phyloP scores from a whole-genome alignment of 768 basidiomycete genomes.

The Boletales sp. region DNA sequence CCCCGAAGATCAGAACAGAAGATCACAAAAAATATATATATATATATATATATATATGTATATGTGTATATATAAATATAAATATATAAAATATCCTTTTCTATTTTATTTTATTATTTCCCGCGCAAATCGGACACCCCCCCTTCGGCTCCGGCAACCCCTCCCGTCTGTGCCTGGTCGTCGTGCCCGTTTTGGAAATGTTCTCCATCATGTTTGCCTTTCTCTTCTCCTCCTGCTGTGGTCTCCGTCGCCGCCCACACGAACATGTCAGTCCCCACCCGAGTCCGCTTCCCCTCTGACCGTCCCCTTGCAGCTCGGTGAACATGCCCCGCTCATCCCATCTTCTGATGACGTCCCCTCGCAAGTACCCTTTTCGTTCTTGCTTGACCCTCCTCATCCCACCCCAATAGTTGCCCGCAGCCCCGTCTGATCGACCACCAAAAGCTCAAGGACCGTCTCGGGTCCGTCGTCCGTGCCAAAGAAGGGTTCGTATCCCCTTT shows the following conservation, averaged over 20 bases:
- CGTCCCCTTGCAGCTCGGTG: slow-evolving; percentile 9
- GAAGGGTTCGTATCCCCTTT: slow-evolving; percentile 45
- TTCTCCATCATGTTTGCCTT: slow-evolving; percentile 23
- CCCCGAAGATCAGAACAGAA: slow-evolving; percentile 34
- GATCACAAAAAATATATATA: slow-evolving; percentile 13
- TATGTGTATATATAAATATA: too few species aligned
- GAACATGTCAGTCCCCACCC: slow-evolving; percentile 11
- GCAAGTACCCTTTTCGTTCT: slow-evolving; percentile 10
- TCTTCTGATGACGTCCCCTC: slow-evolving; percentile 21
- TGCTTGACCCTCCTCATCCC: background rate
- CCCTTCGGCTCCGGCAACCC: slow-evolving; percentile 20
- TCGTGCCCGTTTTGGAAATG: slow-evolving; percentile 12
- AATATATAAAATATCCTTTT: background rate
- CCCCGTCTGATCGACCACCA: slow-evolving; percentile 44
- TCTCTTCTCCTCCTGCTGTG: slow-evolving; percentile 29
- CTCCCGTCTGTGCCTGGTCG: slow-evolving; percentile 28
- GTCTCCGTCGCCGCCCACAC: slow-evolving; percentile 19
- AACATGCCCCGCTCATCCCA: slow-evolving; percentile 30
- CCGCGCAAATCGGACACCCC: slow-evolving; percentile 28
- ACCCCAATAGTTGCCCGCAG: slow-evolving; percentile 15
- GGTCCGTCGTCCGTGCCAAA: slow-evolving; percentile 55
- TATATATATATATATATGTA: too few species aligned
- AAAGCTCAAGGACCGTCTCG: slow-evolving; percentile 47
- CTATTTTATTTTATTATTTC: slow-evolving; percentile 9
- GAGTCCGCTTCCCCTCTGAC: background rate